Evolutionary conservation across 1,284 basidiomycete genomes (phyloP).

Genomic region (Rhodotorula sp.): DNA sequence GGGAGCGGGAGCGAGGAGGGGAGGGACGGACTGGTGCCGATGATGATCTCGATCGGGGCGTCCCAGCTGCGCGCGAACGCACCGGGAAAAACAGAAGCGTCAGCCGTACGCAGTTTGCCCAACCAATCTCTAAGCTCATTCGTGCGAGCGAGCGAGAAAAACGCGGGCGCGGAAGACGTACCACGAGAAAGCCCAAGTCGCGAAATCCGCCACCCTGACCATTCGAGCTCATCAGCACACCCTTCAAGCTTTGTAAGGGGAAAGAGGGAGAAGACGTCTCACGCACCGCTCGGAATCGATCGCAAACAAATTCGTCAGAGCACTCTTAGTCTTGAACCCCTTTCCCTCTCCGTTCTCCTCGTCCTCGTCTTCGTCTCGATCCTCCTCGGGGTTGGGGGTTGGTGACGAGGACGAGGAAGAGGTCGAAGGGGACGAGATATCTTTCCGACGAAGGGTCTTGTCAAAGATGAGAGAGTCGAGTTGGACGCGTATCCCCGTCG

Average conservation of each 20-base stretch:
- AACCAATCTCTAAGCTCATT: no score
- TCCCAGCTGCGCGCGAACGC: conserved; percentile 57
- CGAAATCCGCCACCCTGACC: conserved; percentile 32
- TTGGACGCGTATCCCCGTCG: conserved; percentile 62
- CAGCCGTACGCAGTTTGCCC: conserved; percentile 36
- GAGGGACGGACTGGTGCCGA: conserved; percentile 52
- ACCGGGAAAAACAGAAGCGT: no score
- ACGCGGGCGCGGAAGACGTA: no score
- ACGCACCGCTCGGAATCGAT: conserved; percentile 69
- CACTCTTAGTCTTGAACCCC: conserved; percentile 73
- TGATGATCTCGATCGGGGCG: conserved; percentile 78
- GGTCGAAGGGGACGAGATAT: conserved; percentile 43
- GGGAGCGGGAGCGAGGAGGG: not conserved
- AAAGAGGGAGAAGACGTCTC: conserved; percentile 57
- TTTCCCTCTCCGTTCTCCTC: conserved; percentile 5
- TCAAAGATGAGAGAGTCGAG: conserved; percentile 81
- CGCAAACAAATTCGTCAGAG: conserved; percentile 74
- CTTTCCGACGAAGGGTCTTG: conserved; percentile 65
- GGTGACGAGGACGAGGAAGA: not conserved
- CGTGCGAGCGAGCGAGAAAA: no score
- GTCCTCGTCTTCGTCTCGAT: conserved; percentile 63
- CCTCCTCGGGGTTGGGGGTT: conserved; percentile 46
- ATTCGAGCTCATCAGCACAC: conserved; percentile 32
- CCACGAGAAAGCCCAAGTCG: conserved; percentile 39
- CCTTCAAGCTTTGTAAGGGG: conserved; percentile 57